phyloP scores from a whole-genome alignment of 345 rosid genomes.

The Hevea brasiliensis region DNA sequence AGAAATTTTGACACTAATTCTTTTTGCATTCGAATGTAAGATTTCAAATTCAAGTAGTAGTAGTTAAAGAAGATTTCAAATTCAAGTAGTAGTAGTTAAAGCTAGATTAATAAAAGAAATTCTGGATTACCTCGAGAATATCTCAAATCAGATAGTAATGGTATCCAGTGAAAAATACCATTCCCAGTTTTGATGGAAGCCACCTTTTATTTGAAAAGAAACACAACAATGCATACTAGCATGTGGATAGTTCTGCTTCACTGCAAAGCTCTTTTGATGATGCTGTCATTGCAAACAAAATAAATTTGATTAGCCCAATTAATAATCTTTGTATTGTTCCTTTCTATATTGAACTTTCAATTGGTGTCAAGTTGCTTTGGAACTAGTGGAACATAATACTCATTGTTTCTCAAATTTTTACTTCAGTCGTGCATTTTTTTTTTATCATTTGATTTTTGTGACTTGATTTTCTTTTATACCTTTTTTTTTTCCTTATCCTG shows the following conservation, averaged over 20 bases:
- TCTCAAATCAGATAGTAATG: too few species aligned
- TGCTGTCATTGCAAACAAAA: background rate
- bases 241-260: background rate
- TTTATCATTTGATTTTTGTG: background rate
- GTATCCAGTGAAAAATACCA: background rate
- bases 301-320: background rate
- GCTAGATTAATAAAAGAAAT: too few species aligned
- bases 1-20: too few species aligned
- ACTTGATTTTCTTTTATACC: background rate
- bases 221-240: background rate
- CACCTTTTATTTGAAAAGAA: background rate
- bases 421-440: background rate
- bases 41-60: too few species aligned
- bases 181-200: background rate
- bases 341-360: background rate
- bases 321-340: background rate
- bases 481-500: constrained; percentile 1
- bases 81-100: too few species aligned
- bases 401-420: background rate
- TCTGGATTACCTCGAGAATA: background rate
- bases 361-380: background rate
- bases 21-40: too few species aligned
- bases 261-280: background rate
- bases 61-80: too few species aligned
- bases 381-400: background rate